A percentile compares a stretch with the other conserved stretches of the same genome.
Conservation (phyloP, 2,329 filamentous ascomycete genomes). For the Penicillium glabrum region DNA sequence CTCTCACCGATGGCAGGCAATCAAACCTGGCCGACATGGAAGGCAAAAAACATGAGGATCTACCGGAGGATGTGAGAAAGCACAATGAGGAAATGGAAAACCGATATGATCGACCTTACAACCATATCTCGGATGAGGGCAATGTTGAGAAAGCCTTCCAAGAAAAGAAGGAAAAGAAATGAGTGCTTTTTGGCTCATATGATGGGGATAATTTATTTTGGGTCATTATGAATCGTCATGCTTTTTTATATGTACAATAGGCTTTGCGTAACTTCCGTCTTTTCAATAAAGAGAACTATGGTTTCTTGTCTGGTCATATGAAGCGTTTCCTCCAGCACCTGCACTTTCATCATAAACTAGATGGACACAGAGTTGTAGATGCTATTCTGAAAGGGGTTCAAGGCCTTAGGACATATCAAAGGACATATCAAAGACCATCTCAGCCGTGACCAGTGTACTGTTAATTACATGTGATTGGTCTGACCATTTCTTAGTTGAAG, state of each 20-base stretch:
- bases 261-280: neutral
- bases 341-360: no score
- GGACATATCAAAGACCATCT: no score
- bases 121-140: constrained; percentile 21
- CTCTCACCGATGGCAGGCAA: constrained; percentile 29
- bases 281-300: neutral
- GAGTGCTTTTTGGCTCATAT: neutral
- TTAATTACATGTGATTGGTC: no score
- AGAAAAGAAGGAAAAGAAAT: neutral
- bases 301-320: neutral
- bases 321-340: no score
- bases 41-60: constrained; percentile 25
- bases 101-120: constrained; percentile 35
- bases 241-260: neutral
- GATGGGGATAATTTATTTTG: neutral
- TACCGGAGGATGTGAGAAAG: constrained; percentile 35
- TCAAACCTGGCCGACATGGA: constrained; percentile 31
- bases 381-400: no score
- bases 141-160: constrained; percentile 4
- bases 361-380: no score
- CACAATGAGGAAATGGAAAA: constrained; percentile 37
- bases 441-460: no score
- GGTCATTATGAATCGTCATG: neutral
- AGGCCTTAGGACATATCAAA: no score
- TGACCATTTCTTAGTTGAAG: no score